Evolutionary conservation across 1,284 basidiomycete genomes (phyloP).

Genomic region (Trametes polyzona): DNA sequence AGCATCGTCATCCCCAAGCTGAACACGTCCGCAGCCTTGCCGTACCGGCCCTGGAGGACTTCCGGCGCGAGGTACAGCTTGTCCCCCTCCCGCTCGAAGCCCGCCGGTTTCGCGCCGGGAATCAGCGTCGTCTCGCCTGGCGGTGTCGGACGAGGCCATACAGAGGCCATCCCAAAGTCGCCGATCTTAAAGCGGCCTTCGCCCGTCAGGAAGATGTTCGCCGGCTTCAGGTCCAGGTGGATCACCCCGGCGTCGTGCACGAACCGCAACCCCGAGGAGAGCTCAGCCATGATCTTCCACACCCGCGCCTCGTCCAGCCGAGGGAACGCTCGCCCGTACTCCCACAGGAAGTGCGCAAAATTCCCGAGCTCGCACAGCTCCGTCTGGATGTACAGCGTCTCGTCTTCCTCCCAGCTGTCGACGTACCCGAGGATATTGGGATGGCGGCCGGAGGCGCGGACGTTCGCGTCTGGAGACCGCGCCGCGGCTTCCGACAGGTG

Average conservation of each 20-base stretch:
- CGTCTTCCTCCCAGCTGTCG: conserved; percentile 97
- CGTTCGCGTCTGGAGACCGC: conserved; percentile 11
- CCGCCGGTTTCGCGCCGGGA: conserved; percentile 45
- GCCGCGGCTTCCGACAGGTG: conserved; percentile 54
- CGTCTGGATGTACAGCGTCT: conserved; percentile 90
- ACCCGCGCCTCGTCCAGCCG: conserved; percentile 90
- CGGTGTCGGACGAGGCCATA: conserved; percentile 70
- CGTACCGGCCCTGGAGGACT: conserved; percentile 89
- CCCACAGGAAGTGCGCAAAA: conserved; percentile 90
- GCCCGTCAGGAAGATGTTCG: conserved; percentile 92
- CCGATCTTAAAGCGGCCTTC: conserved; percentile 95
- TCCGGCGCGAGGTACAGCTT: conserved; percentile 99
- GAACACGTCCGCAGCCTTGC: conserved; percentile 96
- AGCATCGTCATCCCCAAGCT: conserved; percentile 96
- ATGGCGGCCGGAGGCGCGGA: conserved; percentile 41
- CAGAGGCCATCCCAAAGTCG: conserved; percentile 96
- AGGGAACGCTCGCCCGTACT: conserved; percentile 87
- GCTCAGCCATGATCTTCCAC: conserved; percentile 96
- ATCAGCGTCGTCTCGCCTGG: conserved; percentile 35
- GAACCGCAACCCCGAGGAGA: conserved; percentile 88
- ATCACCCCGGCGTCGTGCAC: conserved; percentile 90
- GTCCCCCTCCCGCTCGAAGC: conserved; percentile 95
- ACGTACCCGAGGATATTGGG: conserved; percentile 89
- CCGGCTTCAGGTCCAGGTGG: conserved; percentile 97
- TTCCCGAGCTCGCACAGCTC: conserved; percentile 95